These are phyloP conservation scores for Ogataea corticis DNA, from an alignment of 805 yeast species.

Conservation along the genomic window DNA sequence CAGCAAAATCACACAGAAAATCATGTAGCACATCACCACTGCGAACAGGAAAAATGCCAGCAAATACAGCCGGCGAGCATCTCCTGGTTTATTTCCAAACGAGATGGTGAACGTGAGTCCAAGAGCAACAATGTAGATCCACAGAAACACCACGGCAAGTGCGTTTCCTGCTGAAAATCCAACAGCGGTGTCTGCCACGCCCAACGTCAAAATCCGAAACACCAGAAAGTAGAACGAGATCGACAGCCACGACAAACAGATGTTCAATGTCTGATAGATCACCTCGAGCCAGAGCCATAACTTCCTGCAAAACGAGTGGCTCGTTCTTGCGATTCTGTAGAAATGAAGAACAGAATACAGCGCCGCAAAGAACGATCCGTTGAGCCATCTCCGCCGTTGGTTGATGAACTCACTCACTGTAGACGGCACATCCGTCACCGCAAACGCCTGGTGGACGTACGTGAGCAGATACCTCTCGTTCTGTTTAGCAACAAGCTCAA, in stretches of 20 bases:
- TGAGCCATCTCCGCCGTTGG: constrained; percentile 95
- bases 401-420: constrained; percentile 81
- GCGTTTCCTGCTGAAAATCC: constrained; percentile 67
- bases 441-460: constrained; percentile 84
- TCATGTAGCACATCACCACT: constrained; percentile 79
- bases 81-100: constrained; percentile 91
- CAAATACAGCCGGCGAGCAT: constrained; percentile 74
- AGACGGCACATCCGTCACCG: constrained; percentile 95
- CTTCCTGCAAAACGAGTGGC: constrained; percentile 70
- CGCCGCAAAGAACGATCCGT: constrained; percentile 95
- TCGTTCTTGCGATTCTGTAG: constrained; percentile 68
- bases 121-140: constrained; percentile 78
- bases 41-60: constrained; percentile 76
- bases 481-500: constrained; percentile 85
- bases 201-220: constrained; percentile 79
- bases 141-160: constrained; percentile 75
- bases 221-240: constrained; percentile 85
- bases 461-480: constrained; percentile 70
- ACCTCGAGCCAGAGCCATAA: constrained; percentile 73
- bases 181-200: constrained; percentile 52
- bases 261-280: constrained; percentile 69
- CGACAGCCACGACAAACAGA: constrained; percentile 87
- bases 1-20: constrained; percentile 71
- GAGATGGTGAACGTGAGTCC: constrained; percentile 83
- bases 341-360: constrained; percentile 80